A percentile compares a stretch with the other conserved stretches of the same genome.
phyloP scores from a whole-genome alignment of 2,329 filamentous ascomycete genomes.

The Phaeosphaeria sp. region DNA sequence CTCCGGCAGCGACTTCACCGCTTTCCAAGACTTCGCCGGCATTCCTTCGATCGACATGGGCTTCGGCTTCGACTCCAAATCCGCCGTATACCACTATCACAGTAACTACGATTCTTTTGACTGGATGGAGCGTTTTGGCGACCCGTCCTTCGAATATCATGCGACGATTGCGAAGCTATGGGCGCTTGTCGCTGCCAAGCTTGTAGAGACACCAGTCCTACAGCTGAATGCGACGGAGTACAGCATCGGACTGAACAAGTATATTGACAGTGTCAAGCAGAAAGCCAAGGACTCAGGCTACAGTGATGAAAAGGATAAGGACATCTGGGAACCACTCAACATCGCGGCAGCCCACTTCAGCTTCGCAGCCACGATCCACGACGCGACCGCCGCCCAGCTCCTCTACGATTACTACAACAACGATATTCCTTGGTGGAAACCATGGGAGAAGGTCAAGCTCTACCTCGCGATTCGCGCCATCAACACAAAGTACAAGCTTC shows the following conservation, averaged over 20 bases:
- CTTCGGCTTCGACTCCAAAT: slow-evolving; percentile 46
- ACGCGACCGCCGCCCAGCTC: slow-evolving; percentile 57
- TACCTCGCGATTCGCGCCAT: slow-evolving; percentile 68
- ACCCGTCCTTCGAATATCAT: slow-evolving; percentile 67
- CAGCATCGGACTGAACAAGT: slow-evolving; percentile 49
- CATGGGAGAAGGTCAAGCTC: slow-evolving; percentile 70
- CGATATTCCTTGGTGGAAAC: slow-evolving; percentile 78
- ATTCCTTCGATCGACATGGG: slow-evolving; percentile 57
- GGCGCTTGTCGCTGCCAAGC: slow-evolving; percentile 53
- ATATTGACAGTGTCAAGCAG: slow-evolving; percentile 51
- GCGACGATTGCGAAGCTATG: slow-evolving; percentile 56
- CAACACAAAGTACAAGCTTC: slow-evolving; percentile 82
- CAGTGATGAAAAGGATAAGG: slow-evolving; percentile 27
- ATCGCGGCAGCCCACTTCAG: slow-evolving; percentile 57
- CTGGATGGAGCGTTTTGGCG: slow-evolving; percentile 83
- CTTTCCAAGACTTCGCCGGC: slow-evolving; percentile 61
- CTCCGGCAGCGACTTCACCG: slow-evolving; percentile 59
- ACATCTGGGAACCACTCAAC: slow-evolving; percentile 57
- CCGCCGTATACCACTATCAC: slow-evolving; percentile 76
- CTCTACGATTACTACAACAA: slow-evolving; percentile 53
- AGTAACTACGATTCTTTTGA: slow-evolving; percentile 83
- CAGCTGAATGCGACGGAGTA: slow-evolving; percentile 57
- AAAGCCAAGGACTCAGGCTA: slow-evolving; percentile 29
- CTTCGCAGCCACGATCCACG: slow-evolving; percentile 58
- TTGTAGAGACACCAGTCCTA: slow-evolving; percentile 56